Evolutionary conservation across 352 stramenopile genomes (phyloP), one percentile per base, ranked within the genome.

Genomic region (Globisporangium cederbergense): DNA sequence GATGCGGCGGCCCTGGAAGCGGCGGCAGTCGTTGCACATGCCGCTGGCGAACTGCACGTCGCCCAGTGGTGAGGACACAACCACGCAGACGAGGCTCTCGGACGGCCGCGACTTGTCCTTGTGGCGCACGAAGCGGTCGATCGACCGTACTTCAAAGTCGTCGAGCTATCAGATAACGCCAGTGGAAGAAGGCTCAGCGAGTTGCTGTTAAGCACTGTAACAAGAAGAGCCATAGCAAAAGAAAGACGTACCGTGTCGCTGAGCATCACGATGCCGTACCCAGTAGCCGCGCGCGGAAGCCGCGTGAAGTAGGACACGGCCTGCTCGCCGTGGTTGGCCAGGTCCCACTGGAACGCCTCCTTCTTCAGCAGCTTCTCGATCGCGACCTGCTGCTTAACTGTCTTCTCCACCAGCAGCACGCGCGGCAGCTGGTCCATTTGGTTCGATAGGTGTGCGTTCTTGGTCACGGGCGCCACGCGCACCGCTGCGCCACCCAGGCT

Each of bases 261-360:
- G 47, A 89, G 64, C 36, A 91, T n/a, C 30, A 91, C 52, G 28
- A 91, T 51, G 20, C 81, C 79, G 68, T 89, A 88, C 5, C 58
- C 58, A 36, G 65, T 10, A 16, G 49, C 54, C 32, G 55, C 69
- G 22, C 54, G 34, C 22, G 68, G 60, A 13, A 77, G 59, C 2
- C 71, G 74, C 57, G 80, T 77, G 60, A 86, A 77, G 60, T 74
- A 78, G 1, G 75, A 68, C 13, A 83, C 70, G 6, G 77, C 81
- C 34, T 90, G 81, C 58, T 90, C 80, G 2, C 77, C 79, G 42
- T 71, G 80, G 62, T 76, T 78, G 7, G 81, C 78, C 2, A 93
- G 62, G 55, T 90, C 83, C 83, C 83, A 93, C 28, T 79, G 71
- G 58, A 91, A 91, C 8, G 68, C 66, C 54, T 91, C 80, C 42